Evolutionary conservation across 2,329 filamentous ascomycete genomes (phyloP).

Genomic region (Diatrype stigma): DNA sequence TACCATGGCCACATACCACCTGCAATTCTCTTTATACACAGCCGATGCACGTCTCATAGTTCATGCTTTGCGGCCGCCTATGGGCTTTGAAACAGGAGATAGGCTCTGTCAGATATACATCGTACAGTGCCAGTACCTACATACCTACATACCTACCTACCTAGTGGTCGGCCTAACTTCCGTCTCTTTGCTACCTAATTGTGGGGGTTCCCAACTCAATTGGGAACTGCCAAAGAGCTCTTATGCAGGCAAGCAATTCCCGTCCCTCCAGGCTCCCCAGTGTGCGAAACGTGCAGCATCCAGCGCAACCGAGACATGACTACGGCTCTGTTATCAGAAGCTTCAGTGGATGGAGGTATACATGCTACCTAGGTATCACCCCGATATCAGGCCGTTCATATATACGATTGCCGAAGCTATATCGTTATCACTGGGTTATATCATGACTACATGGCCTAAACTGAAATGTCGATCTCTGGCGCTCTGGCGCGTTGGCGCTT

Average conservation of each 20-base stretch:
- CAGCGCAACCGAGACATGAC: not conserved
- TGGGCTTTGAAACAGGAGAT: not conserved
- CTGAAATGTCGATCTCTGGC: not conserved
- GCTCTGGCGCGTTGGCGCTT: too few relatives aligned
- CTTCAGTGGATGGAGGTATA: not conserved
- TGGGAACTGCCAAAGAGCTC: not conserved
- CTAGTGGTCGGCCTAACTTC: not conserved
- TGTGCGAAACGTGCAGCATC: not conserved
- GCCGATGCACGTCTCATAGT: not conserved
- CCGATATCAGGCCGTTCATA: not conserved
- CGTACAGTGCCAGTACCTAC: too few relatives aligned
- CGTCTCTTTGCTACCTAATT: not conserved
- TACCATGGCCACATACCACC: conserved; percentile 1
- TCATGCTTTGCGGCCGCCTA: not conserved
- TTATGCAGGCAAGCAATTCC: not conserved
- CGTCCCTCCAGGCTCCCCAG: not conserved
- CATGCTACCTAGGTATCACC: not conserved
- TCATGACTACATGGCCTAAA: not conserved
- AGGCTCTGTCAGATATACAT: not conserved
- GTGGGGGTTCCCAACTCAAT: not conserved
- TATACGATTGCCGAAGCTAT: not conserved
- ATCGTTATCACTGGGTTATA: not conserved
- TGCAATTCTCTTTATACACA: not conserved
- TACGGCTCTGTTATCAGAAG: not conserved
- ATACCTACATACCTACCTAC: too few relatives aligned